phyloP scores from a whole-genome alignment of 768 basidiomycete species.

The Agrocybe praecox region DNA sequence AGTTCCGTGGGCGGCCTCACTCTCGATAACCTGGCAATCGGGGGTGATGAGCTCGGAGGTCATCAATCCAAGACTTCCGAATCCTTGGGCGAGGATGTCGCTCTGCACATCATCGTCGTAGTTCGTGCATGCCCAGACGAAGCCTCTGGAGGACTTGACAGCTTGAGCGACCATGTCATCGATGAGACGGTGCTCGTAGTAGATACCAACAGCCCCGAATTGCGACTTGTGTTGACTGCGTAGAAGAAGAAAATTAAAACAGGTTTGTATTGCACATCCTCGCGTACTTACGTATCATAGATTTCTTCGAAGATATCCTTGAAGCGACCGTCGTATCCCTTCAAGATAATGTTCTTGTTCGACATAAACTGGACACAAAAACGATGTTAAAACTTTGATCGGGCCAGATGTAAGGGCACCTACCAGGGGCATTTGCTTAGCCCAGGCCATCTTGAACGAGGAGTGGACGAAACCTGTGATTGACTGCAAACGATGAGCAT shows the following conservation, averaged over 20 bases:
- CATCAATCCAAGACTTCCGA: constrained; percentile 98
- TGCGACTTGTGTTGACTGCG: constrained; percentile 64
- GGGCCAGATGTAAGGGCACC: too few relatives aligned
- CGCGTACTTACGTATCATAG: constrained; percentile 63
- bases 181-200: constrained; percentile 96
- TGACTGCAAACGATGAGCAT: constrained; percentile 48
- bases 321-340: constrained; percentile 98
- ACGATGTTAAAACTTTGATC: not conserved
- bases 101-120: constrained; percentile 89
- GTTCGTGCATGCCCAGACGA: constrained; percentile 76
- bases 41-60: constrained; percentile 94
- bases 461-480: constrained; percentile 96
- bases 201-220: constrained; percentile 73
- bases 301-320: constrained; percentile 99
- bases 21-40: constrained; percentile 89
- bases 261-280: not conserved
- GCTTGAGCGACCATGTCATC: constrained; percentile 99
- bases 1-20: constrained; percentile 96
- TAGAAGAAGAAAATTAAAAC: not conserved
- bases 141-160: constrained; percentile 95
- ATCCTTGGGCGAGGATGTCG: constrained; percentile 97
- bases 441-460: constrained; percentile 94
- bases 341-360: constrained; percentile 96
- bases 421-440: constrained; percentile 77
- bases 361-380: constrained; percentile 78